Evolutionary conservation across 805 yeast genomes (phyloP), one percentile per base, ranked within the genome.

Genomic region (Myxozyma neotropica): DNA sequence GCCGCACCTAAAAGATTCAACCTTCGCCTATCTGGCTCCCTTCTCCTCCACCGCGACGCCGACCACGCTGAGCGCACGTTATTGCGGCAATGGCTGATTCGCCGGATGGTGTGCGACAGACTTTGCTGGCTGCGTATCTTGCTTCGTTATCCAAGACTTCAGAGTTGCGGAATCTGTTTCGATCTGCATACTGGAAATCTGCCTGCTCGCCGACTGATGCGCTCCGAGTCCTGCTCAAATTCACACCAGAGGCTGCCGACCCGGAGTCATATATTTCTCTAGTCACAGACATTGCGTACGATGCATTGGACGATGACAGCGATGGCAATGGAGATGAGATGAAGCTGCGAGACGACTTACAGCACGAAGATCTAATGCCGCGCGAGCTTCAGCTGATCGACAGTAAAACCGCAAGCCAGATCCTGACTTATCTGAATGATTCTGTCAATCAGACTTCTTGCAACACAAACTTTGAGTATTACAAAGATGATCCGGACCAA

Each of bases 201-300:
- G 13, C 53, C 8, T 29, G 47, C 26, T 23, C 52, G 15, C 21
- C 45, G 6, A 31, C 46, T 6, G 46, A 26, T 8, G 75, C 75
- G 4, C 67, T 67, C 57, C 57, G 71, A 2, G 56, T 74, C 24
- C 42, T 67, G 7, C 55, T 73, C 33, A 59, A 66, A 24, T 64
- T 72, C 36, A 47, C 68, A 42, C 77, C 77, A 1, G 75, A 68
- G 38, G 64, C 73, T 0, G 53, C 59, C 10, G 61, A 67, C 13
- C 70, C 71, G 15, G 48, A 43, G 4, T 1, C 49, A n/a, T 67
- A 67, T 59, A n/a, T 66, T n/a, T 43, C 58, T 21, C 36, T 60
- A 2, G 64, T 55, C 7, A 21, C 35, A 7, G 69, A 58, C 15
- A 46, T 64, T 47, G 57, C 49, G 3, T 35, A 57, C 39, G 49